Evolutionary conservation across 148 eudicot species (phyloP).

Genomic region (Polygonum maritimum): DNA sequence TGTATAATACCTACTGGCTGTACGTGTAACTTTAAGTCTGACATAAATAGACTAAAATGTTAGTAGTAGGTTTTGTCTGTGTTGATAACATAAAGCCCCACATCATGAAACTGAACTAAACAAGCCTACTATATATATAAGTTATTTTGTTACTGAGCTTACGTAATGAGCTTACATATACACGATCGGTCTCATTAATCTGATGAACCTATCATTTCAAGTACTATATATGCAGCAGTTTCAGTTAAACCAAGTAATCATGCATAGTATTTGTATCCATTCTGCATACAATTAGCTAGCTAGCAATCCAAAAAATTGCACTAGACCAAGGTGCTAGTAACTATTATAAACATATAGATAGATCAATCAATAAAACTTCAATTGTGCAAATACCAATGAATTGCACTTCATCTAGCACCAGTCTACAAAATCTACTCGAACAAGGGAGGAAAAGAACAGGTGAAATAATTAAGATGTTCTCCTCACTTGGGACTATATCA

Average conservation of each 20-base stretch:
- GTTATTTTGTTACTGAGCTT: too few species aligned
- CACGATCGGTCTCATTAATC: too few species aligned
- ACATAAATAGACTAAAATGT: too few species aligned
- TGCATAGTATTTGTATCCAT: not conserved
- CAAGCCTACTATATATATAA: too few species aligned
- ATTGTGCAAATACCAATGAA: not conserved
- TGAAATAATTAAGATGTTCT: conserved; percentile 3
- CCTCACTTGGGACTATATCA: not conserved
- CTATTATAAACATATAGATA: not conserved
- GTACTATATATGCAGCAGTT: not conserved
- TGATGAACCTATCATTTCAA: not conserved
- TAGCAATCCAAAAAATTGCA: not conserved
- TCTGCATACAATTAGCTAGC: not conserved
- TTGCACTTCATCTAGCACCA: not conserved
- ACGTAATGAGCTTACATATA: too few species aligned
- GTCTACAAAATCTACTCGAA: conserved; percentile 2
- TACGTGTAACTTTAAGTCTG: not conserved
- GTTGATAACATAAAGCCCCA: too few species aligned
- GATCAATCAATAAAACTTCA: not conserved
- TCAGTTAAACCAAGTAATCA: not conserved
- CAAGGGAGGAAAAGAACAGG: not conserved
- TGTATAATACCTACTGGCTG: not conserved
- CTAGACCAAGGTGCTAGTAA: not conserved
- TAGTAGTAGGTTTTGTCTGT: too few species aligned
- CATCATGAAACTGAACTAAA: too few species aligned